Base-by-base conservation (phyloP, 2,329 filamentous ascomycete species). In the Helminthosporium solani region DNA sequence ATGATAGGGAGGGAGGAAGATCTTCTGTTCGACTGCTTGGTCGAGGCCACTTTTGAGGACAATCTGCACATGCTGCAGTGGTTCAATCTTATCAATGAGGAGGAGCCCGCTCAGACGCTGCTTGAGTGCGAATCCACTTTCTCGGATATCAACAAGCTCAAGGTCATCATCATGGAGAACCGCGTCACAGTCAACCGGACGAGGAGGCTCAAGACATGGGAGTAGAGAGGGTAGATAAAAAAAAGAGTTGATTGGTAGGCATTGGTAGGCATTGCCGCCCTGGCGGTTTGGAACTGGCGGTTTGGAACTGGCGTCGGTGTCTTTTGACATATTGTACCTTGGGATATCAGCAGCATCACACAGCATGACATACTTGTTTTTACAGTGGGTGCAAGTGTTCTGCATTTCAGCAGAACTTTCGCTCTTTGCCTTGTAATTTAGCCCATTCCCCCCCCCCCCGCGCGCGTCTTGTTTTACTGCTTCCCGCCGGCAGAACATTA, bases 121-220 rank as follows among this genome's bases (percentile, higher is more conserved):
- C n/a, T 47, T 12, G 33, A 33, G 33, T 42, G 44, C 28, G 44
- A 47, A 28, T 20, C 33, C 27, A 42, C 33, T 8, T 47, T 47
- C 27, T 42, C 39, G 7, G 44, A 47, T 15, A 38, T 30, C 25
- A 30, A 34, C 27, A 47, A 42, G 19, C 39, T 47, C 19, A 33
- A 34, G 15, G 37, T 47, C 25, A 47, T 47, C 20, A 21, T 42
- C 16, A 47, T 47, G 44, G 44, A 47, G 14, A 47, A 47, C 39
- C 35, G 40, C 20, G 34, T 47, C n/a, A 38, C 44, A 8, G 40
- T 47, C 6, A 47, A 39, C 40, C 42, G 33, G 25, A 42, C 39
- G 12, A 21, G 44, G 16, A 28, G 21, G 15, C 27, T 38, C 8
- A 42, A 42, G 33, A 33, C 33, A 6, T 47, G 44, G 44, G 25